Conservation (phyloP, 306 rosid genomes). For the Pyrus pyrifolia region DNA sequence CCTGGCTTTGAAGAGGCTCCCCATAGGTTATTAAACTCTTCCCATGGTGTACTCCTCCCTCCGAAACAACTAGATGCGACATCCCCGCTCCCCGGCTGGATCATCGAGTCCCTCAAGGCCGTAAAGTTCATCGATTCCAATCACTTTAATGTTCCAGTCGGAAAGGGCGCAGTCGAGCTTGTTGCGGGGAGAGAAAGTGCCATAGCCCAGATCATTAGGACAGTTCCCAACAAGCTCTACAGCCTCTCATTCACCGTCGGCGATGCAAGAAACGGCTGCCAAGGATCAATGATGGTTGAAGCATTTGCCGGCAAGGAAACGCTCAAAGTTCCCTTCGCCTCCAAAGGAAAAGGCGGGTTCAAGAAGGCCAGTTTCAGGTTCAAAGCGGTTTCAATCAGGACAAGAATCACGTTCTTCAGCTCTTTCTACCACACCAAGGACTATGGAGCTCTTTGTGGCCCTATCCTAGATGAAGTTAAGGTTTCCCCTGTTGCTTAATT, state of each 20-base stretch:
- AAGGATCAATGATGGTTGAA: slow-evolving; percentile 89
- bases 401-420: slow-evolving; percentile 88
- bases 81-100: slow-evolving; percentile 95
- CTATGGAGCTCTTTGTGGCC: slow-evolving; percentile 89
- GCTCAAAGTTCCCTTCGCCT: slow-evolving; percentile 67
- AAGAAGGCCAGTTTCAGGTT: slow-evolving; percentile 51
- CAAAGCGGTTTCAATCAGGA: slow-evolving; percentile 54
- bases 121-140: slow-evolving; percentile 67
- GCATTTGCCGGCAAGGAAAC: slow-evolving; percentile 79
- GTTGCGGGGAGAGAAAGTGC: slow-evolving; percentile 94
- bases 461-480: slow-evolving; percentile 64
- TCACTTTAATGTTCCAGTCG: slow-evolving; percentile 61
- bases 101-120: slow-evolving; percentile 84
- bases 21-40: slow-evolving; percentile 62
- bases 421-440: slow-evolving; percentile 89
- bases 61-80: slow-evolving; percentile 72
- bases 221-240: slow-evolving; percentile 52
- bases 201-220: slow-evolving; percentile 71
- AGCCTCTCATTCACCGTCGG: slow-evolving; percentile 61
- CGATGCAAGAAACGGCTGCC: slow-evolving; percentile 86
- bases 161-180: slow-evolving; percentile 67
- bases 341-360: slow-evolving; percentile 67
- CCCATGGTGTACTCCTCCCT: slow-evolving; percentile 81
- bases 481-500: slow-evolving; percentile 43
- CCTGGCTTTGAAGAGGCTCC: slow-evolving; percentile 86